Percentiles rank a stretch among this genome's conserved stretches.
These are phyloP conservation scores for Pulchroboletus neoregius DNA, from an alignment of 1,284 basidiomycete genomes.

Conservation along the genomic window DNA sequence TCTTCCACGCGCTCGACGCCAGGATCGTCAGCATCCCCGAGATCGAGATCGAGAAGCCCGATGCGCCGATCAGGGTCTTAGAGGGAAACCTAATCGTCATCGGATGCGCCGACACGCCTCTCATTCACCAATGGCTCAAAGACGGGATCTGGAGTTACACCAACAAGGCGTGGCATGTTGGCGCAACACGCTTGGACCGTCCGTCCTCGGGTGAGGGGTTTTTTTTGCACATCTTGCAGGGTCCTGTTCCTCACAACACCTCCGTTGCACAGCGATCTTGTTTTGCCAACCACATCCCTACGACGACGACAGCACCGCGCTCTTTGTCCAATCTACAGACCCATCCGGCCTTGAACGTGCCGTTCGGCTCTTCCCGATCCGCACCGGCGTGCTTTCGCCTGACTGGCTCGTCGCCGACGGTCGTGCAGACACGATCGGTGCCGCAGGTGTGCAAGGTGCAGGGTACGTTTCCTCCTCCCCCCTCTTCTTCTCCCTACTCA, in stretches of 20 bases:
- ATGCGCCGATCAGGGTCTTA: constrained; percentile 5
- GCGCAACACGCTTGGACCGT: constrained; percentile 18
- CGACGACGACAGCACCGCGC: constrained; percentile 36
- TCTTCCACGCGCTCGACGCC: constrained; percentile 68
- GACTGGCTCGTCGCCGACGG: constrained; percentile 69
- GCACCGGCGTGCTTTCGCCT: constrained; percentile 71
- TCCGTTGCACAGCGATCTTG: constrained; percentile 45
- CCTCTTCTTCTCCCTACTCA: not conserved
- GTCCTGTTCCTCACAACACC: not conserved
- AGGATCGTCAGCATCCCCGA: constrained; percentile 52
- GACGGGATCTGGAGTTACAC: constrained; percentile 5
- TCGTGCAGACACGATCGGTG: constrained; percentile 51
- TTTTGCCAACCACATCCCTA: constrained; percentile 69
- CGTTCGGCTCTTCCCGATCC: constrained; percentile 69
- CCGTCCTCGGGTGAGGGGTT: constrained; percentile 28
- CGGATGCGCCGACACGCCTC: constrained; percentile 36
- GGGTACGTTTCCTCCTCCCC: constrained; percentile 48
- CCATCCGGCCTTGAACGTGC: constrained; percentile 57
- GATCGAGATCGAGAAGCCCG: constrained; percentile 4
- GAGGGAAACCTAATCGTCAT: constrained; percentile 59
- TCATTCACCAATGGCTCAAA: constrained; percentile 32
- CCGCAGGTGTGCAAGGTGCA: constrained; percentile 69
- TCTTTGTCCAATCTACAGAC: constrained; percentile 62
- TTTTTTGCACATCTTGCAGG: not conserved
- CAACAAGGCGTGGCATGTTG: constrained; percentile 18